Conservation (phyloP, 2,329 filamentous ascomycete species). For the Claviceps maximensis region DNA sequence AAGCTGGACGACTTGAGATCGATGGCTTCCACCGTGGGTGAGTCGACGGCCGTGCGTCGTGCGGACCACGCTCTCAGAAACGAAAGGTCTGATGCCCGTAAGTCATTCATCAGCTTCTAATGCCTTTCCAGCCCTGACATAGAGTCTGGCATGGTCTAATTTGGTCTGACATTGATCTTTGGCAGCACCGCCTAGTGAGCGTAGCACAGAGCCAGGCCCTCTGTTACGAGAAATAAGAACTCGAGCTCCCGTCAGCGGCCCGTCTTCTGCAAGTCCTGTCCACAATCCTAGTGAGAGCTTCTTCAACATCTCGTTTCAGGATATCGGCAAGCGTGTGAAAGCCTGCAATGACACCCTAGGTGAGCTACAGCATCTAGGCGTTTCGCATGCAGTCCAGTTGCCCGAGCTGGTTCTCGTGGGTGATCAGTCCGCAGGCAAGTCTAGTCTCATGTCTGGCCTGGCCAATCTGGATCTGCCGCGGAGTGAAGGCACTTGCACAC, state of each 20-base stretch:
- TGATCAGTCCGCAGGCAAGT: slow-evolving; percentile 77
- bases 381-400: slow-evolving; percentile 56
- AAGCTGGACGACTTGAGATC: neutral
- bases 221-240: slow-evolving; percentile 25
- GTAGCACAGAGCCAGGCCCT: slow-evolving; percentile 21
- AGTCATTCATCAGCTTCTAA: slow-evolving; percentile 12
- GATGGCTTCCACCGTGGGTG: slow-evolving; percentile 10
- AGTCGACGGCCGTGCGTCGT: slow-evolving; percentile 6
- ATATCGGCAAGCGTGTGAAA: slow-evolving; percentile 51
- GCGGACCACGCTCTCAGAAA: slow-evolving; percentile 14
- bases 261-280: slow-evolving; percentile 8
- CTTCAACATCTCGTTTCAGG: slow-evolving; percentile 30
- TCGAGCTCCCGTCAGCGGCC: slow-evolving; percentile 9
- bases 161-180: slow-evolving; percentile 1
- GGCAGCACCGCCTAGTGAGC: slow-evolving; percentile 26
- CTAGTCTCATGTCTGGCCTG: slow-evolving; percentile 51
- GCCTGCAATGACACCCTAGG: slow-evolving; percentile 52
- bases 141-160: neutral
- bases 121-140: neutral
- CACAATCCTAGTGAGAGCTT: slow-evolving; percentile 23
- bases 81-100: slow-evolving; percentile 26
- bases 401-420: slow-evolving; percentile 75
- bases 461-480: slow-evolving; percentile 59
- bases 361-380: slow-evolving; percentile 57
- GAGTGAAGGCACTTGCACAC: slow-evolving; percentile 60